Evolutionary conservation across 495 filamentous ascomycete species (phyloP).

Genomic region (Xylaria scruposa): DNA sequence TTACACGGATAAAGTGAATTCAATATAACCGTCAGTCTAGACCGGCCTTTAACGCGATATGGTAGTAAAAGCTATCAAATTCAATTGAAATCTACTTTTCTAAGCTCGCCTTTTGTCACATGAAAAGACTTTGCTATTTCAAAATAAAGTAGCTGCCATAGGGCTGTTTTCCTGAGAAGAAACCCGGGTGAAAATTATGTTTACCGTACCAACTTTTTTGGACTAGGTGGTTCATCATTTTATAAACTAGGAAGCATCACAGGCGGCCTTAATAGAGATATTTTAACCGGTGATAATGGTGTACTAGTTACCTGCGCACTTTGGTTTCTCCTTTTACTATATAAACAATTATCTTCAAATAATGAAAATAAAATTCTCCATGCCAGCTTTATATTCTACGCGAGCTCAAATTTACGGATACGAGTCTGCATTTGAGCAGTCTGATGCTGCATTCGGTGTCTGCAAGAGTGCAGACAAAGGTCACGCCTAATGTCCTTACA

Average conservation of each 20-base stretch:
- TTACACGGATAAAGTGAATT: conserved; percentile 8
- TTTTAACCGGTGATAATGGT: not conserved
- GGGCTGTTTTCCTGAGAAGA: not conserved
- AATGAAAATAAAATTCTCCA: not conserved
- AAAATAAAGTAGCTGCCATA: not conserved
- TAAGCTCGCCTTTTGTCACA: not conserved
- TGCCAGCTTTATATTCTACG: not conserved
- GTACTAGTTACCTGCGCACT: not conserved
- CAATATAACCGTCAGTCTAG: conserved; percentile 13
- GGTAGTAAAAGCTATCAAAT: not conserved
- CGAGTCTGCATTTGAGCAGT: not conserved
- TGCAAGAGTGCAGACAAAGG: not conserved
- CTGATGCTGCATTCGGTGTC: not conserved
- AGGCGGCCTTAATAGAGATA: not conserved
- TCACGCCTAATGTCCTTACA: not conserved
- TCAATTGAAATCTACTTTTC: not conserved
- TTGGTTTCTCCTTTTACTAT: not conserved
- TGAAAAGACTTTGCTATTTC: not conserved
- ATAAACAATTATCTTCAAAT: not conserved
- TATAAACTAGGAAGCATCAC: not conserved
- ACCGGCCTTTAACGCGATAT: not conserved
- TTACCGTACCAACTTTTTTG: not conserved
- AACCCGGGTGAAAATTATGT: not conserved
- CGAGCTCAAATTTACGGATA: not conserved
- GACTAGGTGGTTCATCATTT: not conserved